Conservation (phyloP, 148 eudicot genomes). For the Vaccinium macrocarpon region DNA sequence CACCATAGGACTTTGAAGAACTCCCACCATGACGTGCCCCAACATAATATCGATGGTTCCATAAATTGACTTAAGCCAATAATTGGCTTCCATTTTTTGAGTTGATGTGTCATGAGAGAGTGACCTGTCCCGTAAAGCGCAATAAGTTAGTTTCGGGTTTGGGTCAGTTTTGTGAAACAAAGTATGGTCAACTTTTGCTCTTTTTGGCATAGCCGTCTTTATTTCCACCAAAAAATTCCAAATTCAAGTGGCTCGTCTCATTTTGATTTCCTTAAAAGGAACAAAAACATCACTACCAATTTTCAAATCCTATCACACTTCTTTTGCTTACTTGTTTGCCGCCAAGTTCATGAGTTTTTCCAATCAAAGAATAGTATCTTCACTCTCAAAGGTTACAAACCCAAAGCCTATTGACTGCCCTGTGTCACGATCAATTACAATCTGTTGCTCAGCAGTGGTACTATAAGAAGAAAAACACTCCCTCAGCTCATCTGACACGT, state of each 20-base stretch:
- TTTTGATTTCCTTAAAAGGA: neutral
- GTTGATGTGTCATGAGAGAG: no score
- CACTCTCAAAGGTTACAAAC: constrained; percentile 52
- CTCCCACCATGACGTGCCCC: constrained; percentile 40
- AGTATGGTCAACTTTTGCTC: constrained; percentile 38
- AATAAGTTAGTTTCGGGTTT: constrained; percentile 1
- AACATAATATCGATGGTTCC: constrained; percentile 4
- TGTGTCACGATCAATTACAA: constrained; percentile 51
- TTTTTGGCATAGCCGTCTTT: constrained; percentile 54
- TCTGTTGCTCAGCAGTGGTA: constrained; percentile 45
- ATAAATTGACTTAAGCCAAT: no score
- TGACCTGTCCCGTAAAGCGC: no score
- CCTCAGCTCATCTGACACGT: constrained; percentile 44
- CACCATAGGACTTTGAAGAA: constrained; percentile 36
- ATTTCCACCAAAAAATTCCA: constrained; percentile 38
- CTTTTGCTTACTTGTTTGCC: constrained; percentile 49
- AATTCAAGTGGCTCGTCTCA: constrained; percentile 3
- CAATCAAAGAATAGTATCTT: constrained; percentile 48
- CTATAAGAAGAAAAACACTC: constrained; percentile 58
- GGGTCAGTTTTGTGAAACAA: neutral
- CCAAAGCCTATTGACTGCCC: constrained; percentile 64
- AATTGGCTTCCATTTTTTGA: constrained; percentile 25
- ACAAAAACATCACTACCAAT: neutral
- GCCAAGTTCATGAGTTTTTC: constrained; percentile 53
- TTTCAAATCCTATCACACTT: neutral